phyloP scores from a whole-genome alignment of 2,329 filamentous ascomycete genomes.

The Fusarium papillatum region DNA sequence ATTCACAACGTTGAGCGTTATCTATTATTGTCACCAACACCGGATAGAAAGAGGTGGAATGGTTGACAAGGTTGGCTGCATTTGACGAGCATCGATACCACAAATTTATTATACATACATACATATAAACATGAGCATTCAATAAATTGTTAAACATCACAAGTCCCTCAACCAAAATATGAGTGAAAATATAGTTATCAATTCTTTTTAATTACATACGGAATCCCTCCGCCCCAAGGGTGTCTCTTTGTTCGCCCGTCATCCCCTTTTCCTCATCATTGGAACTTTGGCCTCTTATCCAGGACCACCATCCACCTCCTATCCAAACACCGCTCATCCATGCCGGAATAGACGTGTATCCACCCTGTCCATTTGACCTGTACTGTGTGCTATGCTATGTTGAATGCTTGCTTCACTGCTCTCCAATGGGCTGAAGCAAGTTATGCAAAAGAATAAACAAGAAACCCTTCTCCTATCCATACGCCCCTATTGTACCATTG shows the following conservation, averaged over 20 bases:
- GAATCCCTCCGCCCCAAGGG: conserved; percentile 8
- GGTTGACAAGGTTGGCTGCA: conserved; percentile 10
- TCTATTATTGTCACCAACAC: conserved; percentile 19
- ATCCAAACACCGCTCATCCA: conserved; percentile 10
- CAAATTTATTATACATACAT: conserved; percentile 5
- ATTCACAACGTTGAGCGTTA: conserved; percentile 35
- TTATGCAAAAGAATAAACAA: conserved; percentile 32
- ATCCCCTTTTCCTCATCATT: conserved; percentile 23
- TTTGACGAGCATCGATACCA: conserved; percentile 30
- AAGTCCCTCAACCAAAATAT: neutral
- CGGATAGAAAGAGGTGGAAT: neutral
- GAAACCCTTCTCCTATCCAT: conserved; percentile 23
- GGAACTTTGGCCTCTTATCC: conserved; percentile 6
- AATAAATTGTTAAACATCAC: conserved; percentile 22
- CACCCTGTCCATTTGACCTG: conserved; percentile 12
- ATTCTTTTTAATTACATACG: conserved; percentile 42
- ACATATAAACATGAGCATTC: conserved; percentile 13
- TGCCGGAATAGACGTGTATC: neutral
- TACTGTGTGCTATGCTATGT: conserved; percentile 25
- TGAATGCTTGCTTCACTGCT: conserved; percentile 4
- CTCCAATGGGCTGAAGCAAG: conserved; percentile 6
- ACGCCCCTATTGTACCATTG: conserved; percentile 27
- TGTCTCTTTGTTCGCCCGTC: conserved; percentile 16
- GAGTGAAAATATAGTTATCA: conserved; percentile 6
- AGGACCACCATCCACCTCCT: conserved; percentile 7